Conservation (phyloP, 805 yeast genomes). For the Sugiyamaella smithiae region DNA sequence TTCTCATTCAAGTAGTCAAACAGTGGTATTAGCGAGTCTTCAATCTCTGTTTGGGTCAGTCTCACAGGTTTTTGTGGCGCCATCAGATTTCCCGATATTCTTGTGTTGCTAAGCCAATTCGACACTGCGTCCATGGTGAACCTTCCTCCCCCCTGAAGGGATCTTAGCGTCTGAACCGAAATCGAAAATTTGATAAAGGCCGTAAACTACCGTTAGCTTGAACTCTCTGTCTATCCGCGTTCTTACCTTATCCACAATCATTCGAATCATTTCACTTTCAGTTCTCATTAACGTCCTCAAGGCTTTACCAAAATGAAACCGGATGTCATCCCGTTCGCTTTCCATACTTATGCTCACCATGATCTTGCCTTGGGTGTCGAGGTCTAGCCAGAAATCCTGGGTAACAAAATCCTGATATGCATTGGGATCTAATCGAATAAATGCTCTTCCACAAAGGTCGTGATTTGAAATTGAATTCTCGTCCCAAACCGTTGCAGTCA, state of each 20-base stretch:
- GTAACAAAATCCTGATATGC: slow-evolving; percentile 68
- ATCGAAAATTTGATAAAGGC: slow-evolving; percentile 55
- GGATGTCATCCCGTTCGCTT: slow-evolving; percentile 73
- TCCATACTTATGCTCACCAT: slow-evolving; percentile 70
- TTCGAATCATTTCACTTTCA: slow-evolving; percentile 62
- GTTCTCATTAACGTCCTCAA: slow-evolving; percentile 61
- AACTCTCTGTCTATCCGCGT: background rate
- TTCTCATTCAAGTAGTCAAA: slow-evolving; percentile 72
- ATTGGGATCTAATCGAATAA: slow-evolving; percentile 58
- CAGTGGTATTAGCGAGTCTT: slow-evolving; percentile 67
- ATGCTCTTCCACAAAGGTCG: slow-evolving; percentile 63
- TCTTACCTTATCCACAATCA: slow-evolving; percentile 62
- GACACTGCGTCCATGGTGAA: slow-evolving; percentile 31
- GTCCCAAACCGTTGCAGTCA: slow-evolving; percentile 71
- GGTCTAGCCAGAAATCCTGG: slow-evolving; percentile 50
- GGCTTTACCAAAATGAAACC: slow-evolving; percentile 76
- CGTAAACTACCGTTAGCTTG: slow-evolving; percentile 47
- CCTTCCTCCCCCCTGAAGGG: slow-evolving; percentile 35
- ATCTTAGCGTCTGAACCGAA: slow-evolving; percentile 56
- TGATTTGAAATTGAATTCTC: slow-evolving; percentile 53
- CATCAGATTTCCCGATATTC: slow-evolving; percentile 10
- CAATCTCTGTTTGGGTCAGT: slow-evolving; percentile 39
- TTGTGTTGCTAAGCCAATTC: slow-evolving; percentile 34
- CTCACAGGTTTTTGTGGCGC: slow-evolving; percentile 5
- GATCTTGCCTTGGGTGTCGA: slow-evolving; percentile 68